phyloP scores from a whole-genome alignment of 2,329 filamentous ascomycete genomes.

The Mycosphaerella arachidis region DNA sequence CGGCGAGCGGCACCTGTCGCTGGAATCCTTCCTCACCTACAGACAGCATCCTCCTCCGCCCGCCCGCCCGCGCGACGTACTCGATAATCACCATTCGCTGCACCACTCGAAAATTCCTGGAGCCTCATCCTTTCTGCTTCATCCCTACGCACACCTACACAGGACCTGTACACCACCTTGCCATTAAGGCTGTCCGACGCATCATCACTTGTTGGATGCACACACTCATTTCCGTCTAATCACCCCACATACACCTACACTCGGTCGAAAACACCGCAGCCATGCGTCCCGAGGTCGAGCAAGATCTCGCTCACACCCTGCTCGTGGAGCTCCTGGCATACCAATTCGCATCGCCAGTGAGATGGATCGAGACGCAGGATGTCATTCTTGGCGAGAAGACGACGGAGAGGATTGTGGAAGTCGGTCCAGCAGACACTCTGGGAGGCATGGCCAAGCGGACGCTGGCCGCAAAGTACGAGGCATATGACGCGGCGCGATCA shows the following conservation, averaged over 20 bases:
- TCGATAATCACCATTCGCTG: not conserved
- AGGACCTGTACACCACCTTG: not conserved
- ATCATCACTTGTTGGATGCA: conserved; percentile 13
- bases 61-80: not conserved
- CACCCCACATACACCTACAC: conserved; percentile 13
- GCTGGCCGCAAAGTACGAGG: conserved; percentile 94
- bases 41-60: not conserved
- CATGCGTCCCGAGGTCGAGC: conserved; percentile 98
- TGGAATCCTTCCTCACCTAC: not conserved
- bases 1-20: not conserved
- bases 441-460: conserved; percentile 97
- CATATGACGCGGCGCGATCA: conserved; percentile 94
- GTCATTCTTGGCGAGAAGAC: conserved; percentile 95
- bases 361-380: conserved; percentile 99
- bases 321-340: conserved; percentile 98
- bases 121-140: not conserved
- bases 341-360: conserved; percentile 95
- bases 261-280: conserved; percentile 21
- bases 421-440: conserved; percentile 93
- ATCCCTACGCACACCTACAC: conserved; percentile 2
- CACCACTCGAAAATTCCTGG: not conserved
- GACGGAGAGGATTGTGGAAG: conserved; percentile 94
- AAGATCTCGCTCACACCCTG: conserved; percentile 96
- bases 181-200: conserved; percentile 9
- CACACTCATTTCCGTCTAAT: conserved; percentile 16